Conservation (phyloP, 148 eudicot species). For the Vaccinium darrowii region DNA sequence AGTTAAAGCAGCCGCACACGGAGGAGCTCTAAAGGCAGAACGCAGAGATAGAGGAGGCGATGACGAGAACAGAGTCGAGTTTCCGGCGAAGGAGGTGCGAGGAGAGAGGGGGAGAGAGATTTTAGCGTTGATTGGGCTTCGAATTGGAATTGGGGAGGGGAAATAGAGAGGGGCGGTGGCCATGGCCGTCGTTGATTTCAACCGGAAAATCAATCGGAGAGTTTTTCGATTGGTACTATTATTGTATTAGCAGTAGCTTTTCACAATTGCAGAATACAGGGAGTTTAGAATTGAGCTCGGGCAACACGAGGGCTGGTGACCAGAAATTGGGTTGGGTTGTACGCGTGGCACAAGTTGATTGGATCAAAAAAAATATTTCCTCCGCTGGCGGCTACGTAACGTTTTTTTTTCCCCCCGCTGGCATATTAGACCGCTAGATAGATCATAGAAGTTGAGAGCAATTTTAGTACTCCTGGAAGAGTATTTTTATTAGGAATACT, state of each 20-base stretch:
- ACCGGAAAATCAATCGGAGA: not conserved
- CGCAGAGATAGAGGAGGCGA: not conserved
- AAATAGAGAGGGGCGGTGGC: constrained; percentile 15
- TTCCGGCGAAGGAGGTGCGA: constrained; percentile 4
- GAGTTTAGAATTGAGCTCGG: not conserved
- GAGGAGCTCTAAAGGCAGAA: not conserved
- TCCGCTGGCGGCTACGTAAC: no score
- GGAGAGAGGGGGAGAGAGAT: constrained; percentile 19
- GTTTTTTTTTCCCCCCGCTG: no score
- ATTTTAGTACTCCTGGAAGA: no score
- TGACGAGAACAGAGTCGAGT: not conserved
- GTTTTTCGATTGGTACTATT: no score
- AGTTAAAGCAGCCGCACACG: constrained; percentile 28
- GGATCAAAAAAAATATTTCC: not conserved
- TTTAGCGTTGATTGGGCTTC: not conserved
- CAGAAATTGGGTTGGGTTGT: not conserved
- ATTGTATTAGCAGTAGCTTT: no score
- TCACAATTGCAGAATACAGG: no score
- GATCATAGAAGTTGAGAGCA: no score
- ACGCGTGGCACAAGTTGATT: constrained; percentile 12
- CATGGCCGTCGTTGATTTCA: constrained; percentile 19
- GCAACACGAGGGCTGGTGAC: not conserved
- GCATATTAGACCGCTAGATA: no score
- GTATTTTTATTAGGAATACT: no score
- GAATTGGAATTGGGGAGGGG: constrained; percentile 6